A percentile compares a stretch with the other conserved stretches of the same genome.
phyloP scores from a whole-genome alignment of 768 basidiomycete genomes.

The Zangia roseola region DNA sequence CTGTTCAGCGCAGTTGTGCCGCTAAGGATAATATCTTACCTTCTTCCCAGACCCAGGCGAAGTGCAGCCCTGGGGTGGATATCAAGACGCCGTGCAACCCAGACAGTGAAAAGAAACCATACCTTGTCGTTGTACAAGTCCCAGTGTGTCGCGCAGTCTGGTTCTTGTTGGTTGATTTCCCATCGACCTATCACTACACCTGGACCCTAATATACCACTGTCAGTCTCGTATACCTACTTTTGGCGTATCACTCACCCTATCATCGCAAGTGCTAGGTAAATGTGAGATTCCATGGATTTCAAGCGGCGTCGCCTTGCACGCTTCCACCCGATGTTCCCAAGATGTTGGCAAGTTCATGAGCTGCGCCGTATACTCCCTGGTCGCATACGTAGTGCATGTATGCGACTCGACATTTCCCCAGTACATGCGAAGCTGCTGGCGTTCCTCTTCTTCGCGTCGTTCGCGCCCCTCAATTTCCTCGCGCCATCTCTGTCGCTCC shows the following conservation, averaged over 20 bases:
- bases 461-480: conserved; percentile 16
- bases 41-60: conserved; percentile 21
- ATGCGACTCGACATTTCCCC: conserved; percentile 16
- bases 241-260: conserved; percentile 3
- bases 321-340: conserved; percentile 21
- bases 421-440: conserved; percentile 21
- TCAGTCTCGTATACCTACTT: neutral
- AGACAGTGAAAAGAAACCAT: neutral
- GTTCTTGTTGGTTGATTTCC: conserved; percentile 24
- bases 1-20: neutral
- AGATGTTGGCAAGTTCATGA: conserved; percentile 27
- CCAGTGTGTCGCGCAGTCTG: conserved; percentile 29
- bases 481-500: conserved; percentile 10
- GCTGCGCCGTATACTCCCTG: conserved; percentile 28
- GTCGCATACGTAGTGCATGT: conserved; percentile 28
- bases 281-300: conserved; percentile 20
- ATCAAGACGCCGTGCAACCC: neutral
- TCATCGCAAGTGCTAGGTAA: conserved; percentile 25
- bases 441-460: conserved; percentile 25
- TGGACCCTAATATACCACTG: conserved; percentile 4
- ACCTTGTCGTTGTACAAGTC: conserved; percentile 27
- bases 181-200: conserved; percentile 26
- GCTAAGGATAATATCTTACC: conserved; percentile 2
- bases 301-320: conserved; percentile 20
- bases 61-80: conserved; percentile 21